Base-by-base conservation (phyloP, 331 rosid species). In the Pyrus hybrid region DNA sequence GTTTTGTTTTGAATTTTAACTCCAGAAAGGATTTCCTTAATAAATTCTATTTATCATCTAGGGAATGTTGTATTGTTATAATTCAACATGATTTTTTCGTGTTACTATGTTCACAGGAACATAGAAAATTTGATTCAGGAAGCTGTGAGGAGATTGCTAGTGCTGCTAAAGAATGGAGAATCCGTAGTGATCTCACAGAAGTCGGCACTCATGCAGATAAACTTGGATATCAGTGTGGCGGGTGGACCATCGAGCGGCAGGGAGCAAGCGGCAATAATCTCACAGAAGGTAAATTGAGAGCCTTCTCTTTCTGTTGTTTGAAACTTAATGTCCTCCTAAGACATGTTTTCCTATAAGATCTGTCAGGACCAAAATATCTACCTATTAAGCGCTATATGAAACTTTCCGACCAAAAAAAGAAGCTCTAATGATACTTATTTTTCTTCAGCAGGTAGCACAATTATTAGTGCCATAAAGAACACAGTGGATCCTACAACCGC, bases 171-270 rank as follows among this genome's bases (percentile, higher is more conserved):
- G 79, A 88, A 88, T 18, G 91, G 96, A 2, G 72, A 79, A 73
- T 68, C 82, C 70, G 83, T 65, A 51, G 93, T 88, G 4, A 37
- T 37, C 45, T 37, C 45, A 37, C 45, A 10, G 13, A 37, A n/a
- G 88, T 88, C 2, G 96, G 93, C 67, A 86, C 82, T 79, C 93
- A 91, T 81, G 96, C 93, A 8, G 84, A 91, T 79, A 88, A 91
- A 82, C 81, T 91, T 22, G 96, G 96, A 54, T 77, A 85, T 73
- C 96, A 85, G 69, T 88, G 91, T 65, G 96, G 96, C 61, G 90
- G 93, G 56, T 91, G 96, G 96, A 91, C 96, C 47, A 80, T 91
- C 71, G 89, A 85, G 67, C 85, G 96, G 96, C 91, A 87, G 78
- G 96, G 91, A 71, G 13, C 84, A 49, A 85, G 89, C 63, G 90